Evolutionary conservation across 2,329 filamentous ascomycete genomes (phyloP).

Genomic region (Trichoderma sp.): DNA sequence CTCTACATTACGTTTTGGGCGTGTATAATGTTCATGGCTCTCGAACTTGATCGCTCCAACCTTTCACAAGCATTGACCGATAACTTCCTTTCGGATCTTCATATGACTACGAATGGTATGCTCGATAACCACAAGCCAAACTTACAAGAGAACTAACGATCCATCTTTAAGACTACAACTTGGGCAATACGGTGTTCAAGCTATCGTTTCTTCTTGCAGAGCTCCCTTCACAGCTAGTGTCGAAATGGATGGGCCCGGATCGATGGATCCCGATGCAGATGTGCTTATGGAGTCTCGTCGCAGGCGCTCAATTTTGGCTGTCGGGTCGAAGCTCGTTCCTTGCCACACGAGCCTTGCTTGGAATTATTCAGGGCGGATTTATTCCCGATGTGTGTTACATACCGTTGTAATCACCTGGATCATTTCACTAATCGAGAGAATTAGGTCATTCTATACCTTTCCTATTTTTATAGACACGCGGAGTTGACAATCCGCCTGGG

Average conservation of each 20-base stretch:
- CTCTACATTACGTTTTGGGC: constrained; percentile 36
- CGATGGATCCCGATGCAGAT: constrained; percentile 63
- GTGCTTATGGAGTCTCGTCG: constrained; percentile 56
- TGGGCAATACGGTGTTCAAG: constrained; percentile 38
- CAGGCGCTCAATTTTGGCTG: constrained; percentile 49
- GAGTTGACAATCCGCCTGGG: constrained; percentile 68
- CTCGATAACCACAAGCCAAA: background rate
- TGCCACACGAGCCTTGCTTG: constrained; percentile 41
- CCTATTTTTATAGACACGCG: constrained; percentile 73
- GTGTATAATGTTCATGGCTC: constrained; percentile 54
- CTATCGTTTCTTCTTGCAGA: constrained; percentile 37
- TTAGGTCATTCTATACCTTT: constrained; percentile 56
- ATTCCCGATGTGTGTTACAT: constrained; percentile 43
- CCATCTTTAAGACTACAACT: constrained; percentile 34
- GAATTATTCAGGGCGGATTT: constrained; percentile 48
- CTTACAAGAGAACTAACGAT: background rate
- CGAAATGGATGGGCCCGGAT: constrained; percentile 59
- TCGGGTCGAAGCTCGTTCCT: constrained; percentile 42
- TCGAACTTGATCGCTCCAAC: constrained; percentile 53
- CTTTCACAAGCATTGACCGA: constrained; percentile 50
- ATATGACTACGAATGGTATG: constrained; percentile 38
- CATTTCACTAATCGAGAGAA: constrained; percentile 7
- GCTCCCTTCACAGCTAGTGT: constrained; percentile 61
- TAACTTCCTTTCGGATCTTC: constrained; percentile 47
- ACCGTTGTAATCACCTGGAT: accelerated